phyloP scores from a whole-genome alignment of 1,284 basidiomycete genomes.

The Cutaneotrichosporon sp. region DNA sequence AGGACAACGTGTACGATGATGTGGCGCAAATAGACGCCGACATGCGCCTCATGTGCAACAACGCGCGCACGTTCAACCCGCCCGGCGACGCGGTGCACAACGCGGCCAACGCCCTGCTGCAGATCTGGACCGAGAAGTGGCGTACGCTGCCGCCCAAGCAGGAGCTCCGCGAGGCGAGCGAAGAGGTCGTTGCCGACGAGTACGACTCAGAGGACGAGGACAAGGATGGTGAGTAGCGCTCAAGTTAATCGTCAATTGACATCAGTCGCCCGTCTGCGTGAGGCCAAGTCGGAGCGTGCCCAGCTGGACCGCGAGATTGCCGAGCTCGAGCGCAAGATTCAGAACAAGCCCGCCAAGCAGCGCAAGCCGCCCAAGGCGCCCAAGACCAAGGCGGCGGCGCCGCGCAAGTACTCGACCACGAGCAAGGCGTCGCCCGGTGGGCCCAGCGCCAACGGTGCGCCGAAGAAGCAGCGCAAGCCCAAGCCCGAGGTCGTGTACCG shows the following conservation, averaged over 20 bases:
- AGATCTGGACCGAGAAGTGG: constrained; percentile 91
- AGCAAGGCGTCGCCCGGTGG: constrained; percentile 38
- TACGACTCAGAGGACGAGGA: constrained; percentile 56
- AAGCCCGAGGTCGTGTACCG: constrained; percentile 38
- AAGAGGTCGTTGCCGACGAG: constrained; percentile 60
- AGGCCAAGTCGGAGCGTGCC: constrained; percentile 24
- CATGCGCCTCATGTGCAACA: constrained; percentile 90
- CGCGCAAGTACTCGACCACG: constrained; percentile 40
- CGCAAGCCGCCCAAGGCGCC: constrained; percentile 54
- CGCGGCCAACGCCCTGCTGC: constrained; percentile 76
- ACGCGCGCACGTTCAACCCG: constrained; percentile 92
- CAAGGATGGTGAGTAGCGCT: constrained; percentile 48
- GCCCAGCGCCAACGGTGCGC: constrained; percentile 29
- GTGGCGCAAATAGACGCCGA: constrained; percentile 82
- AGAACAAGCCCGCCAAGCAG: constrained; percentile 21
- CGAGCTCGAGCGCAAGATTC: constrained; percentile 35
- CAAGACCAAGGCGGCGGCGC: constrained; percentile 34
- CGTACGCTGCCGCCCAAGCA: constrained; percentile 66
- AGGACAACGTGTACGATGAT: constrained; percentile 70
- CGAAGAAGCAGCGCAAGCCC: constrained; percentile 45
- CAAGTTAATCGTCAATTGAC: neutral
- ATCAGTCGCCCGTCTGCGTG: constrained; percentile 19
- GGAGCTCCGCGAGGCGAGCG: constrained; percentile 53
- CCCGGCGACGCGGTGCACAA: constrained; percentile 80
- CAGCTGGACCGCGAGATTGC: constrained; percentile 35